phyloP scores from a whole-genome alignment of 2,329 filamentous ascomycete genomes.

The Acephala macrosclerotiorum region DNA sequence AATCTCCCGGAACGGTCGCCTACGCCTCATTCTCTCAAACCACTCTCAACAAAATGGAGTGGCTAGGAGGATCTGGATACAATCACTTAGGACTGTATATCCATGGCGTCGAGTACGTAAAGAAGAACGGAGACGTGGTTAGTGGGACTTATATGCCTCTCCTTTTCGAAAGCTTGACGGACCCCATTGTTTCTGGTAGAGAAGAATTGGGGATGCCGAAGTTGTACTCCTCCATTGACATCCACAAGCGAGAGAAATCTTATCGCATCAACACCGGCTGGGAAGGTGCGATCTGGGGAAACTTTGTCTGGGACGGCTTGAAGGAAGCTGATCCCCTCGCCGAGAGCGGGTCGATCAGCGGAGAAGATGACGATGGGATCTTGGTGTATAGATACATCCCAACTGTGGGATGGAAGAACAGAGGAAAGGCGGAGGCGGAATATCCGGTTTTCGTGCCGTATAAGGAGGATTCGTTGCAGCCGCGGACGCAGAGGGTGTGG shows the following conservation, averaged over 20 bases:
- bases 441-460: constrained; percentile 50
- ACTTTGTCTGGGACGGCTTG: constrained; percentile 48
- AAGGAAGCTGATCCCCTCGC: constrained; percentile 30
- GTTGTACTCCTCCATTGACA: constrained; percentile 55
- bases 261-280: constrained; percentile 50
- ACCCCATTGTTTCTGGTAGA: constrained; percentile 63
- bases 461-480: constrained; percentile 37
- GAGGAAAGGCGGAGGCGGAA: constrained; percentile 60
- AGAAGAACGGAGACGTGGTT: constrained; percentile 54
- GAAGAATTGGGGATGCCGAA: constrained; percentile 66
- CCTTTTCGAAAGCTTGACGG: constrained; percentile 65
- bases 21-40: constrained; percentile 49
- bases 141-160: constrained; percentile 59
- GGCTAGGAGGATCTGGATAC: constrained; percentile 68
- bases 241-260: constrained; percentile 60
- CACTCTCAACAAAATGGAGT: constrained; percentile 59
- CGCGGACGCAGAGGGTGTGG: constrained; percentile 44
- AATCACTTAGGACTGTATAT: constrained; percentile 65
- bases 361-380: constrained; percentile 48
- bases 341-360: constrained; percentile 44
- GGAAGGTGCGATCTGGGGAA: constrained; percentile 51
- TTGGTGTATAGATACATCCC: constrained; percentile 67
- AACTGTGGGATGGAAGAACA: constrained; percentile 51
- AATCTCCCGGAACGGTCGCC: constrained; percentile 45
- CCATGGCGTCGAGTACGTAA: constrained; percentile 65